A percentile compares a stretch with the other conserved stretches of the same genome.
phyloP scores from a whole-genome alignment of 2,329 filamentous ascomycete species.

The Thermothelomyces thermophilus region DNA sequence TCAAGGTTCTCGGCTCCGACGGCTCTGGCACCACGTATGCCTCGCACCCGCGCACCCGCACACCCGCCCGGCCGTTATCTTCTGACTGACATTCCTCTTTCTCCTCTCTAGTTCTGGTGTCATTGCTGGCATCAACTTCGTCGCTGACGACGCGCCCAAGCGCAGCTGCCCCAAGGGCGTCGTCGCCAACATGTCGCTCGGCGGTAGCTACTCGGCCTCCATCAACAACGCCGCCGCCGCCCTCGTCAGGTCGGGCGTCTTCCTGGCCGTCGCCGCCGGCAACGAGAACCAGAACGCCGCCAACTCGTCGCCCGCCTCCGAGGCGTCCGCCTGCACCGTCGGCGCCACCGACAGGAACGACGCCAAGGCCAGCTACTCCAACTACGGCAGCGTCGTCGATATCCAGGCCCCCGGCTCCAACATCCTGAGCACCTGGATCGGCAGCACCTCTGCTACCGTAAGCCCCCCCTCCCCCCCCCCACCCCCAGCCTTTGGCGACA shows the following conservation, averaged over 20 bases:
- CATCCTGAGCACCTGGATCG: constrained; percentile 44
- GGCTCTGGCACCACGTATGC: constrained; percentile 32
- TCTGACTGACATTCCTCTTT: too few relatives aligned
- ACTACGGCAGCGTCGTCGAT: constrained; percentile 45
- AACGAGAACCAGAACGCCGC: constrained; percentile 41
- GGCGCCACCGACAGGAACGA: constrained; percentile 40
- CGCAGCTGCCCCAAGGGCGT: constrained; percentile 37
- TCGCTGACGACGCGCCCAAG: constrained; percentile 30
- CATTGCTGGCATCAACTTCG: constrained; percentile 40
- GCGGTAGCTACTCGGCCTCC: constrained; percentile 39
- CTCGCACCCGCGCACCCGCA: too few relatives aligned
- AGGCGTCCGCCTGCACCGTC: constrained; percentile 45
- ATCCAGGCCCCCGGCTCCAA: constrained; percentile 45
- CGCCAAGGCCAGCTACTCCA: constrained; percentile 42
- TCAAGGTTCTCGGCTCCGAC: constrained; percentile 39
- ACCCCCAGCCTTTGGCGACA: too few relatives aligned
- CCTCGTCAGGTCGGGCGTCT: constrained; percentile 41
- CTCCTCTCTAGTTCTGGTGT: constrained; percentile 31
- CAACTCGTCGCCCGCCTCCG: constrained; percentile 42
- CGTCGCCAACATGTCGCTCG: constrained; percentile 53
- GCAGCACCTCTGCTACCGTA: constrained; percentile 31
- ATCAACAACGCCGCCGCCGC: constrained; percentile 46
- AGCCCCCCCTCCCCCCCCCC: neutral
- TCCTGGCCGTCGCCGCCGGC: constrained; percentile 51
- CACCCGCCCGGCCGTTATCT: neutral